These are phyloP conservation scores for Penicillium sp. DNA, from an alignment of 2,329 filamentous ascomycete species.

Conservation along the genomic window DNA sequence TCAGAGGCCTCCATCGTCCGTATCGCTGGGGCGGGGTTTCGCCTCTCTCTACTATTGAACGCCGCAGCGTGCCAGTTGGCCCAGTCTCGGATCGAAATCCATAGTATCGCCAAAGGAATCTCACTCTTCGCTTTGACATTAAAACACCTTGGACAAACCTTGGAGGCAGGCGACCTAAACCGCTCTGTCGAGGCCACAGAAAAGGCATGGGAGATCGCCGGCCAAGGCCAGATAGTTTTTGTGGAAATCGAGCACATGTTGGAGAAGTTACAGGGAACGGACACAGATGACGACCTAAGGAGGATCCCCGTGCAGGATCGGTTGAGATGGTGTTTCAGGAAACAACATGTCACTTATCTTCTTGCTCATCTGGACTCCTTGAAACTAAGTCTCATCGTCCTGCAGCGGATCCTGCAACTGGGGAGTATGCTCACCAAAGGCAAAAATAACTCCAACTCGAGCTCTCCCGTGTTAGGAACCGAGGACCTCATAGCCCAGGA, in stretches of 20 bases:
- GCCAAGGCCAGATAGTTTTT: conserved; percentile 45
- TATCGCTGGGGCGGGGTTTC: conserved; percentile 39
- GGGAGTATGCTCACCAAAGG: conserved; percentile 37
- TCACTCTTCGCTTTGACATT: conserved; percentile 46
- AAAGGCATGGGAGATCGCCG: conserved; percentile 43
- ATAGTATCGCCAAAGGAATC: conserved; percentile 47
- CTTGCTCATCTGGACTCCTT: conserved; percentile 47
- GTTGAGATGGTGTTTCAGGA: conserved; percentile 47
- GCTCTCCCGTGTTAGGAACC: conserved; percentile 13
- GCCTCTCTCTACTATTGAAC: conserved; percentile 47
- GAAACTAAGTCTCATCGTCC: conserved; percentile 45
- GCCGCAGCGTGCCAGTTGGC: conserved; percentile 47
- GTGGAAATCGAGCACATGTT: conserved; percentile 49
- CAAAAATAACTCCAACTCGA: conserved; percentile 19
- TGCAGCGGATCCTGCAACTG: conserved; percentile 45
- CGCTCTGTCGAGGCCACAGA: conserved; percentile 39
- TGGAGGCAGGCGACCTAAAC: conserved; percentile 37
- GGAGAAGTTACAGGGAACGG: conserved; percentile 36
- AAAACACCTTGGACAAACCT: conserved; percentile 41
- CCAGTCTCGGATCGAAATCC: conserved; percentile 44
- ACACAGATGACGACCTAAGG: conserved; percentile 28
- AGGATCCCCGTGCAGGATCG: conserved; percentile 38
- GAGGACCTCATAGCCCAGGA: conserved; percentile 44
- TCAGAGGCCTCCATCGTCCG: conserved; percentile 26
- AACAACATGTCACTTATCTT: conserved; percentile 47